These are phyloP conservation scores for Parathielavia appendiculata DNA, from an alignment of 495 filamentous ascomycete genomes.

Conservation along the genomic window DNA sequence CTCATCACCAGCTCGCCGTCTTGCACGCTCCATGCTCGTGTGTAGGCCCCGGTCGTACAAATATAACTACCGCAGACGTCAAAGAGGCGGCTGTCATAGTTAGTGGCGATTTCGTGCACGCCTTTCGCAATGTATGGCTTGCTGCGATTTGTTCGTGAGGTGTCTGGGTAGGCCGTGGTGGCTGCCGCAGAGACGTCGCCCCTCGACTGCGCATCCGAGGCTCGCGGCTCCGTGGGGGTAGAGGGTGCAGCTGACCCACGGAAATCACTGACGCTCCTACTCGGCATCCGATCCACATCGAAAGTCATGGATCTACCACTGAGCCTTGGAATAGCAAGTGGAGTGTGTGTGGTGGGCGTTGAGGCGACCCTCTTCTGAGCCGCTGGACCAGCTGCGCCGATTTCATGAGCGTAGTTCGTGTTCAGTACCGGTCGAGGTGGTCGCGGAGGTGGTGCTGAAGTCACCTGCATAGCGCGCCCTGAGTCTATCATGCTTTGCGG, in stretches of 20 bases:
- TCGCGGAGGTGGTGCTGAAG: slow-evolving; percentile 42
- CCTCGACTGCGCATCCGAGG: slow-evolving; percentile 26
- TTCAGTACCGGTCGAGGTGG: slow-evolving; percentile 41
- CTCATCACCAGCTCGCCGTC: slow-evolving; percentile 79
- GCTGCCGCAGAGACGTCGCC: slow-evolving; percentile 23
- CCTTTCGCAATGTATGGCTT: slow-evolving; percentile 69
- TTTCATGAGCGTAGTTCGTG: slow-evolving; percentile 32
- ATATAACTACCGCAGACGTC: slow-evolving; percentile 84
- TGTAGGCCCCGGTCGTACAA: slow-evolving; percentile 78
- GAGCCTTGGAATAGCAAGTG: slow-evolving; percentile 33
- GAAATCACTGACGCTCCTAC: slow-evolving; percentile 34
- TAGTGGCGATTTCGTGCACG: slow-evolving; percentile 68
- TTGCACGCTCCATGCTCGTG: slow-evolving; percentile 77
- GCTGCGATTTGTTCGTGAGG: slow-evolving; percentile 76
- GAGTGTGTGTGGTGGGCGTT: slow-evolving; percentile 43
- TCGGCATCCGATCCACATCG: slow-evolving; percentile 33
- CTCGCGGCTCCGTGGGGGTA: slow-evolving; percentile 27
- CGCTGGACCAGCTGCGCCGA: slow-evolving; percentile 9
- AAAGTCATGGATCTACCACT: slow-evolving; percentile 50
- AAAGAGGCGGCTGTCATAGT: slow-evolving; percentile 77
- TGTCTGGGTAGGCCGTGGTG: slow-evolving; percentile 62
- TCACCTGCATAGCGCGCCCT: slow-evolving; percentile 16
- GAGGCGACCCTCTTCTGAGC: slow-evolving; percentile 50
- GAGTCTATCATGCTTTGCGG: slow-evolving; percentile 36
- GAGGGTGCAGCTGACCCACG: slow-evolving; percentile 26